phyloP scores from a whole-genome alignment of 2,329 filamentous ascomycete species.

The Ophiocordyceps camponoti-saundersi region DNA sequence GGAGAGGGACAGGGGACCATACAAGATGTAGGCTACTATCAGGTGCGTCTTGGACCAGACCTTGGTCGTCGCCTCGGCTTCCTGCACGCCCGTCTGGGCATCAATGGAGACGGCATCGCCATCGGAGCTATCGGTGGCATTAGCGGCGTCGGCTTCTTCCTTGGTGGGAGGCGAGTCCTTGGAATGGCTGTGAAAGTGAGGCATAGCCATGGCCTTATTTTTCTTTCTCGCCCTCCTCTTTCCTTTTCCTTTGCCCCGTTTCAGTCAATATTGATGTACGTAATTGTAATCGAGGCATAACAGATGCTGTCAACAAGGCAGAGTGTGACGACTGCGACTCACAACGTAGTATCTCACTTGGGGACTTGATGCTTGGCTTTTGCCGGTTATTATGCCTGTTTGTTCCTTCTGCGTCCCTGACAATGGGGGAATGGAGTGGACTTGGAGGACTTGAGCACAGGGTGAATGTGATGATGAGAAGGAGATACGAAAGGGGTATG shows the following conservation, averaged over 20 bases:
- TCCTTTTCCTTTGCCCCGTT: too few species aligned
- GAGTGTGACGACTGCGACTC: too few species aligned
- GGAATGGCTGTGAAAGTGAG: not conserved
- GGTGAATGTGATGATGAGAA: too few species aligned
- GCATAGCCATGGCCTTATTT: not conserved
- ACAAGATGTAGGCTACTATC: constrained; percentile 18
- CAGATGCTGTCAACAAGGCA: too few species aligned
- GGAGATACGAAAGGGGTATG: too few species aligned
- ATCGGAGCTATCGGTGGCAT: not conserved
- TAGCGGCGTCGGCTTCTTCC: not conserved
- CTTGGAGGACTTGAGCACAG: not conserved
- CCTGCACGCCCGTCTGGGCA: constrained; percentile 17
- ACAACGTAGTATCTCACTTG: too few species aligned
- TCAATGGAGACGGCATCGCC: constrained; percentile 1
- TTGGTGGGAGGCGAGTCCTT: not conserved
- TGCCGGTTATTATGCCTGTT: not conserved
- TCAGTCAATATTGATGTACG: not conserved
- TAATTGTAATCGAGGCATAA: too few species aligned
- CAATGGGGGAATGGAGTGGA: not conserved
- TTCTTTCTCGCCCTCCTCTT: not conserved
- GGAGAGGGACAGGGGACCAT: not conserved
- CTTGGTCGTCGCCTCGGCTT: constrained; percentile 21
- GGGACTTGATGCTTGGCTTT: too few species aligned
- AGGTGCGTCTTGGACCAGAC: constrained; percentile 21
- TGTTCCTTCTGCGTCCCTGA: not conserved